Percentiles rank a stretch among this genome's conserved stretches.
These are phyloP conservation scores for Arthroderma sp. DNA, from an alignment of 2,329 filamentous ascomycete species.

Conservation along the genomic window DNA sequence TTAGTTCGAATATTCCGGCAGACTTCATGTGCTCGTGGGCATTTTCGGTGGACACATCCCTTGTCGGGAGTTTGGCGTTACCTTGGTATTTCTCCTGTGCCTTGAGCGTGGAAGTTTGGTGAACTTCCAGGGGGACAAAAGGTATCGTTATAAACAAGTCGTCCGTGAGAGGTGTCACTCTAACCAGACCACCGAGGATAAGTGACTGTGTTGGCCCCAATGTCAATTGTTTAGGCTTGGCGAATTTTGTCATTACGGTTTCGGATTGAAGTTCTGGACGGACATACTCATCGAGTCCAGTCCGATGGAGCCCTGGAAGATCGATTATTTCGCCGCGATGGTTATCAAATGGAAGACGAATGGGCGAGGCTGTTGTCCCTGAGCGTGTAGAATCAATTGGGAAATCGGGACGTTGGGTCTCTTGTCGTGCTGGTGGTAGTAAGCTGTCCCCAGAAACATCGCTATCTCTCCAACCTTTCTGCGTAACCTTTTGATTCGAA, in stretches of 20 bases:
- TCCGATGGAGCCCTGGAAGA: slow-evolving; percentile 70
- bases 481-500: not conserved
- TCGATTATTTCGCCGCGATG: slow-evolving; percentile 78
- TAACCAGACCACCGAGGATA: slow-evolving; percentile 71
- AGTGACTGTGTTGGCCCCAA: slow-evolving; percentile 69
- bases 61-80: slow-evolving; percentile 44
- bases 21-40: slow-evolving; percentile 46
- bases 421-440: slow-evolving; percentile 61
- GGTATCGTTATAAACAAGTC: slow-evolving; percentile 65
- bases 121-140: slow-evolving; percentile 66
- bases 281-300: slow-evolving; percentile 59
- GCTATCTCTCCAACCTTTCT: slow-evolving; percentile 9
- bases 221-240: slow-evolving; percentile 58
- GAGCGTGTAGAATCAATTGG: slow-evolving; percentile 76
- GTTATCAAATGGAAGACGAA: slow-evolving; percentile 75
- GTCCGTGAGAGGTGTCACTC: slow-evolving; percentile 62
- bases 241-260: slow-evolving; percentile 65
- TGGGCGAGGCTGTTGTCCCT: slow-evolving; percentile 89
- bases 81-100: slow-evolving; percentile 60
- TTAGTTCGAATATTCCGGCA: slow-evolving; percentile 62
- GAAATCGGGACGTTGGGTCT: slow-evolving; percentile 67
- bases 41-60: slow-evolving; percentile 50
- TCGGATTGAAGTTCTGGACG: slow-evolving; percentile 49
- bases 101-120: slow-evolving; percentile 69
- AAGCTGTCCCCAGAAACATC: slow-evolving; percentile 34